Conservation (phyloP, 345 rosid genomes). For the Microcos paniculata region DNA sequence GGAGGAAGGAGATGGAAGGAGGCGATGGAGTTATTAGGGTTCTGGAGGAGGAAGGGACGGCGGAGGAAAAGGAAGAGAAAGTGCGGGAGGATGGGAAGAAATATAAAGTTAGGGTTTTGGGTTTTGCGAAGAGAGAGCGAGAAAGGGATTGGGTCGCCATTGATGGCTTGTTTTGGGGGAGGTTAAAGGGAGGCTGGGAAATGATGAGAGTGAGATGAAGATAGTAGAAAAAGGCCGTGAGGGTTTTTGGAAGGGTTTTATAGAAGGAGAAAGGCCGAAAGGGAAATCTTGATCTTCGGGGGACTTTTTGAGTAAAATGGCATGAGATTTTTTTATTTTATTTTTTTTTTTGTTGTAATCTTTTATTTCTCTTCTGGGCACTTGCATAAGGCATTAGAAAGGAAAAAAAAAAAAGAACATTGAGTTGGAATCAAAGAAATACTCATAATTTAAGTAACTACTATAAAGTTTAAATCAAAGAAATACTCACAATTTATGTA, state of each 20-base stretch:
- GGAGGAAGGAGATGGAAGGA: slow-evolving; percentile 14
- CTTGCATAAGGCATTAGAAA: too few relatives aligned
- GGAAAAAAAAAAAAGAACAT: too few relatives aligned
- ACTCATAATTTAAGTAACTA: too few relatives aligned
- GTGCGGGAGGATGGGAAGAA: slow-evolving; percentile 21
- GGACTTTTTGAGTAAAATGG: too few relatives aligned
- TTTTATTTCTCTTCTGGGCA: too few relatives aligned
- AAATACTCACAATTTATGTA: too few relatives aligned
- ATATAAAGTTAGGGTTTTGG: slow-evolving; percentile 32
- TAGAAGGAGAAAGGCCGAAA: background rate
- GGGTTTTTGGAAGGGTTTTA: slow-evolving; percentile 9
- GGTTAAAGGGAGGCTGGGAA: background rate
- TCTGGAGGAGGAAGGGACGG: slow-evolving; percentile 20
- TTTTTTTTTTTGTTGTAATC: too few relatives aligned
- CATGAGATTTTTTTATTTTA: too few relatives aligned
- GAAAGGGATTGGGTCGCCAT: slow-evolving; percentile 49
- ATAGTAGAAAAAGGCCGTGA: background rate
- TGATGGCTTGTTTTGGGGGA: background rate
- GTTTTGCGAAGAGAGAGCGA: slow-evolving; percentile 41
- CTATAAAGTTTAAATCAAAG: too few relatives aligned
- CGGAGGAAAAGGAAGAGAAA: slow-evolving; percentile 20
- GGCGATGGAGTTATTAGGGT: slow-evolving; percentile 20
- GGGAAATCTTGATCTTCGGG: slow-evolving; percentile 20
- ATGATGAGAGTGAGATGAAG: background rate
- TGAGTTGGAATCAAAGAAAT: too few relatives aligned